Conservation (phyloP, 164 flowering plant species). For the Macadamia integrifolia region DNA sequence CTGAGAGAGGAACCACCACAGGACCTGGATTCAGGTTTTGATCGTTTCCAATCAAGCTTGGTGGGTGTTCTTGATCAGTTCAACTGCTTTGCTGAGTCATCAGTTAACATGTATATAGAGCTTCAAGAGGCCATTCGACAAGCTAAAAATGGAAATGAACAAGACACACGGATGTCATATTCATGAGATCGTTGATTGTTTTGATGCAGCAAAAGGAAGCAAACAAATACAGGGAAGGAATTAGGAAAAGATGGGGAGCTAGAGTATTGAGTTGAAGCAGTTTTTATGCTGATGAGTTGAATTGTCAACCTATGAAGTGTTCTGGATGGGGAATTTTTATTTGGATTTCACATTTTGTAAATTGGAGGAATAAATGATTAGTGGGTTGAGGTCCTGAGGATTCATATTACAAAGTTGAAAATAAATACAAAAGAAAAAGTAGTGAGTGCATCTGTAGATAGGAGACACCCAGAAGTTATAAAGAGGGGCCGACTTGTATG, state of each 20-base stretch:
- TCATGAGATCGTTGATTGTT: neutral
- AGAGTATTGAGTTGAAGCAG: conserved; percentile 1
- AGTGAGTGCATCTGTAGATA: no score
- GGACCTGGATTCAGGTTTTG: conserved; percentile 45
- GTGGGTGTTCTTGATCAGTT: conserved; percentile 50
- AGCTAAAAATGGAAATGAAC: conserved; percentile 32
- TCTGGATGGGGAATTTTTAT: conserved; percentile 1
- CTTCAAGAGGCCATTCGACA: conserved; percentile 39
- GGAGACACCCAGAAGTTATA: no score
- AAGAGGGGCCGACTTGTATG: no score
- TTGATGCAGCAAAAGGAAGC: neutral
- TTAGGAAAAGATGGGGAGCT: conserved; percentile 1
- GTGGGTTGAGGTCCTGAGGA: conserved; percentile 6
- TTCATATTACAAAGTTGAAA: neutral
- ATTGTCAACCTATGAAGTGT: conserved; percentile 3
- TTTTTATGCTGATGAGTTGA: neutral
- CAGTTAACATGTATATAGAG: conserved; percentile 50
- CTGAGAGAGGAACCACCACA: conserved; percentile 35
- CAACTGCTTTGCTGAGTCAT: conserved; percentile 46
- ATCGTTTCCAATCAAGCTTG: conserved; percentile 49
- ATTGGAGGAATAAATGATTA: conserved; percentile 13
- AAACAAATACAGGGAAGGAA: neutral
- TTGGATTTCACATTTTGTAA: conserved; percentile 10
- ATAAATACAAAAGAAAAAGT: conserved; percentile 6
- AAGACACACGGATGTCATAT: conserved; percentile 5